Evolutionary conservation across 1,284 basidiomycete species (phyloP), one percentile per base, ranked within the genome.

Genomic region (Crocinoboletus sp.): DNA sequence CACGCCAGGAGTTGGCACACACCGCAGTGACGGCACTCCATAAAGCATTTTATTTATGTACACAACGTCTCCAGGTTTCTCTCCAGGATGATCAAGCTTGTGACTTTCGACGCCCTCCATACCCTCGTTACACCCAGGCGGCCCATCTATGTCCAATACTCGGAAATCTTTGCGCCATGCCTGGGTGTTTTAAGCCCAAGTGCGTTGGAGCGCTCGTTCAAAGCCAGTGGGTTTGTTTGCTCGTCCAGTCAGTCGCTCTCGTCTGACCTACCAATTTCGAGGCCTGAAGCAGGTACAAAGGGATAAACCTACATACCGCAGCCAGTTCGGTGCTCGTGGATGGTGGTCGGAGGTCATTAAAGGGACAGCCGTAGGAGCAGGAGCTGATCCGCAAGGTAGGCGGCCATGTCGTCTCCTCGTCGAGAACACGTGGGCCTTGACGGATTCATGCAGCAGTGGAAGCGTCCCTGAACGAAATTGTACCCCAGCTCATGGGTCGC

Each of bases 261-360:
- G 34, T 38, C 27, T 37, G 9, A 44, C 48, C 27, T 28, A 50
- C 42, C 22, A 15, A 36, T 40, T 44, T 50, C 35, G 45, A 87
- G 87, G 85, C n/a, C 64, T 89, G 49, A 77, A 70, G 53, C 67
- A 77, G 43, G 60, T 82, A 16, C 82, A 87, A 58, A 65, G 53
- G 16, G 76, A 80, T 49, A 71, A 73, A 36, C 83, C 85, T 5
- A 73, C 67, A 0, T 79, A 78, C 53, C 52, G 58, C 36, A 53
- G 48, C 41, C 41, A 60, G 28, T 61, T 69, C 15, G 80, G 80
- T 29, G 72, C 71, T 38, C 60, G 72, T 30, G 63, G 58, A 5
- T 89, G 85, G 84, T 89, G 86, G 86, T 62, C 66, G 22, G 81
- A 85, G 51, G 84, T 89, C 34, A 80, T 89, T 51, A 70, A 68